phyloP scores from a whole-genome alignment of 2,329 filamentous ascomycete genomes.

The Venturia pyrina region DNA sequence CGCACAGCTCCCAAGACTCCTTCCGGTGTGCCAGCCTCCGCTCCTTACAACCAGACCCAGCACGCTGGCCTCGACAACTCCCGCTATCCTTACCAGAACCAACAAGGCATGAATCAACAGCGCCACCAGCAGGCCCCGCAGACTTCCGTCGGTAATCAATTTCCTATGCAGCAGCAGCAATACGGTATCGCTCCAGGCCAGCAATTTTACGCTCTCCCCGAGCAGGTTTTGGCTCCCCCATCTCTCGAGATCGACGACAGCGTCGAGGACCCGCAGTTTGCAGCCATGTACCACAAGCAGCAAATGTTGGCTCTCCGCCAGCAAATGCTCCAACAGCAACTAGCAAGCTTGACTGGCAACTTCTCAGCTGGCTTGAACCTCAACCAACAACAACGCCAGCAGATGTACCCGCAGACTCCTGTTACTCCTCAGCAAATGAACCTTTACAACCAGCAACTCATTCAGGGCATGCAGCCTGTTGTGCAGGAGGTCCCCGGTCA shows the following conservation, averaged over 20 bases:
- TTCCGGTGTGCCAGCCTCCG: slow-evolving; percentile 51
- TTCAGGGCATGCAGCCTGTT: slow-evolving; percentile 56
- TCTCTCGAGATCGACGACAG: slow-evolving; percentile 63
- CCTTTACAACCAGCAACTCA: slow-evolving; percentile 55
- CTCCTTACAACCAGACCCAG: slow-evolving; percentile 48
- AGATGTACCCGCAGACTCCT: slow-evolving; percentile 42
- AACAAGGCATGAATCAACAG: slow-evolving; percentile 20
- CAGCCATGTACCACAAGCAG: slow-evolving; percentile 84
- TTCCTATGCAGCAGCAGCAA: slow-evolving; percentile 27
- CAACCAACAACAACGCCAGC: slow-evolving; percentile 28
- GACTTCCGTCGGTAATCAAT: slow-evolving; percentile 47
- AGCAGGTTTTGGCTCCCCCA: slow-evolving; percentile 80
- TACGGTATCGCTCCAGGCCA: slow-evolving; percentile 38
- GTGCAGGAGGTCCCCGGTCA: slow-evolving; percentile 54
- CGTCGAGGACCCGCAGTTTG: slow-evolving; percentile 68
- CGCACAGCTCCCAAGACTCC: slow-evolving; percentile 87
- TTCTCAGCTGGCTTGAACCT: slow-evolving; percentile 69
- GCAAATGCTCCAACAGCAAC: slow-evolving; percentile 78
- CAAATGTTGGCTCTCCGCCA: slow-evolving; percentile 89
- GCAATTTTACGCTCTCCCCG: slow-evolving; percentile 60
- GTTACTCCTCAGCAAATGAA: slow-evolving; percentile 35
- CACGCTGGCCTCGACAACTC: slow-evolving; percentile 37
- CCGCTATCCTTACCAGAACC: slow-evolving; percentile 34
- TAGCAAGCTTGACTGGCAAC: slow-evolving; percentile 67
- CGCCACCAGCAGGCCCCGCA: slow-evolving; percentile 42